phyloP scores from a whole-genome alignment of 2,329 filamentous ascomycete genomes.

The Pseudodiploospora longispora region DNA sequence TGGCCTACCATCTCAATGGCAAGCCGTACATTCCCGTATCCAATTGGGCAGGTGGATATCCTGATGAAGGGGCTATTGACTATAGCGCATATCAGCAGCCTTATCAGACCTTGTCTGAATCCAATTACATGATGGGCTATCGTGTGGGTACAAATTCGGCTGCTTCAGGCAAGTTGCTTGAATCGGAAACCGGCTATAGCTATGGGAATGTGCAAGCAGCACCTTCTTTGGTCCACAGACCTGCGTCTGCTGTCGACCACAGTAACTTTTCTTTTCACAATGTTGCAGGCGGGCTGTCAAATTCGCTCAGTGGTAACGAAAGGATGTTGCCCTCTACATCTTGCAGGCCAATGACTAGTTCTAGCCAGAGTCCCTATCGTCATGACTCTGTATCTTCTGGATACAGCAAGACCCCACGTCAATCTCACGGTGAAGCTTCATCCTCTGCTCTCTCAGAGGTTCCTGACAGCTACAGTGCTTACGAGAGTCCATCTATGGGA shows the following conservation, averaged over 20 bases:
- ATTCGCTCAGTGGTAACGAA: constrained; percentile 10
- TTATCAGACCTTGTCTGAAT: constrained; percentile 13
- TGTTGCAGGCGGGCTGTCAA: constrained; percentile 6
- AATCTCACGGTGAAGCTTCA: constrained; percentile 5
- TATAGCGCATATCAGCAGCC: constrained; percentile 16
- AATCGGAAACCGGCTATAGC: constrained; percentile 18
- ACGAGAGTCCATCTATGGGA: constrained; percentile 7
- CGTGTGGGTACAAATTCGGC: constrained; percentile 14
- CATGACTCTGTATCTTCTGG: constrained; percentile 17
- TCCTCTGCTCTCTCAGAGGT: constrained; percentile 6
- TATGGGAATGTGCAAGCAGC: constrained; percentile 13
- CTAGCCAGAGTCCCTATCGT: constrained; percentile 15
- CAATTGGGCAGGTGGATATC: constrained; percentile 17
- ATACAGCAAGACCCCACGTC: constrained; percentile 12
- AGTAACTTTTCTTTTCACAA: constrained; percentile 14
- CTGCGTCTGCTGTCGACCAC: constrained; percentile 10
- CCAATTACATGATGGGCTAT: constrained; percentile 18
- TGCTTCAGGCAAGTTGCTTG: constrained; percentile 12
- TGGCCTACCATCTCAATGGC: constrained; percentile 16
- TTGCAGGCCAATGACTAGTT: constrained; percentile 13
- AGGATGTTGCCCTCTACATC: constrained; percentile 14
- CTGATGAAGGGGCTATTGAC: constrained; percentile 17
- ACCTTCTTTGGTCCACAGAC: constrained; percentile 12
- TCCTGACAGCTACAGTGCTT: constrained; percentile 7
- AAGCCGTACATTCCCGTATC: constrained; percentile 18